A percentile compares a stretch with the other conserved stretches of the same genome.
phyloP scores from a whole-genome alignment of 2,329 filamentous ascomycete species.

The Stagonosporopsis tanaceti region DNA sequence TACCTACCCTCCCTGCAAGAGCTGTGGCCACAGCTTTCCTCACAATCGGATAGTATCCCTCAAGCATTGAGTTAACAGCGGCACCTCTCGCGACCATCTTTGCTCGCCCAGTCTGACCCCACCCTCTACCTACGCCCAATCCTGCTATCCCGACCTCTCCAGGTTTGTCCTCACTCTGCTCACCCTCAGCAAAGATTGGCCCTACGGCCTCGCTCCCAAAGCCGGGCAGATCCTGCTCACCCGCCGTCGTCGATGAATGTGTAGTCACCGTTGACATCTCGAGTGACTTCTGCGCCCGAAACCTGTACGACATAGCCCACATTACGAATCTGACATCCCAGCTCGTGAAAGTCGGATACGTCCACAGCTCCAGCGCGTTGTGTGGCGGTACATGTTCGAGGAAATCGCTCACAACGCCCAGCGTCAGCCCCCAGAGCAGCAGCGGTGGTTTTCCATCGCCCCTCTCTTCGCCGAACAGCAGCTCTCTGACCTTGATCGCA shows the following conservation, averaged over 20 bases:
- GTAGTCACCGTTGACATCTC: slow-evolving; percentile 37
- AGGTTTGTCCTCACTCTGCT: slow-evolving; percentile 40
- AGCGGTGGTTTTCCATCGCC: slow-evolving; percentile 57
- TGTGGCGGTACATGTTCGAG: slow-evolving; percentile 72
- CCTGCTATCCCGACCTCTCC: slow-evolving; percentile 57
- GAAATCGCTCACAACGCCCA: slow-evolving; percentile 73
- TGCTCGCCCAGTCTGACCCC: slow-evolving; percentile 45
- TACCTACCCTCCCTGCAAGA: slow-evolving; percentile 49
- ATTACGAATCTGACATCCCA: slow-evolving; percentile 67
- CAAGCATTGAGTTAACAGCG: slow-evolving; percentile 58
- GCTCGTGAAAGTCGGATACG: slow-evolving; percentile 72
- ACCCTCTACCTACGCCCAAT: slow-evolving; percentile 53
- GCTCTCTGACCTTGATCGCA: slow-evolving; percentile 26
- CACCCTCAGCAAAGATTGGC: slow-evolving; percentile 22
- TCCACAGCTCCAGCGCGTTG: slow-evolving; percentile 69
- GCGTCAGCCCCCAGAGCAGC: slow-evolving; percentile 72
- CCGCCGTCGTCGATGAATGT: slow-evolving; percentile 24
- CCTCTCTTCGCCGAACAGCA: slow-evolving; percentile 29
- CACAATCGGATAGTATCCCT: slow-evolving; percentile 63
- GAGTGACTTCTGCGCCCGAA: slow-evolving; percentile 53
- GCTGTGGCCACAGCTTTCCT: slow-evolving; percentile 56
- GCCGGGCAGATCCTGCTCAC: slow-evolving; percentile 37
- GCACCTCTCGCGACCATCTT: slow-evolving; percentile 50
- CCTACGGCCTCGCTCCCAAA: slow-evolving; percentile 33
- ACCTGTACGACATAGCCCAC: slow-evolving; percentile 65